A percentile compares a stretch with the other conserved stretches of the same genome.
Evolutionary conservation across 768 basidiomycete species (phyloP).

Genomic region (Phlegmacium glaucopus): DNA sequence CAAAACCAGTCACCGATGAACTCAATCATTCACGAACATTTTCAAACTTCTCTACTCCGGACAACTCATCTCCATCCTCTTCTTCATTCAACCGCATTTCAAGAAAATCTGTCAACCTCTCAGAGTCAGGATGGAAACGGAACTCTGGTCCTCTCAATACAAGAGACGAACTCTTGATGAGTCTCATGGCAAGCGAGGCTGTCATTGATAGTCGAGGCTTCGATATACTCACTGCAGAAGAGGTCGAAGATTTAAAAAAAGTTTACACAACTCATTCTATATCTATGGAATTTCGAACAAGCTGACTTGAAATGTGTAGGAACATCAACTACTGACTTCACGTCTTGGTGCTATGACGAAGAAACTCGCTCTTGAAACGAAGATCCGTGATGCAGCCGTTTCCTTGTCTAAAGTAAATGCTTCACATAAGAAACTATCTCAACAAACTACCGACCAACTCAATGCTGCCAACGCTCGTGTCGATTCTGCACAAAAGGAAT

Average conservation of each 20-base stretch:
- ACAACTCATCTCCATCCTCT: slow-evolving; percentile 32
- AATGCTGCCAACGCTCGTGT: slow-evolving; percentile 73
- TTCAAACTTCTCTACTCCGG: slow-evolving; percentile 2
- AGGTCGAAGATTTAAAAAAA: slow-evolving; percentile 52
- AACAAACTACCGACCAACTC: slow-evolving; percentile 69
- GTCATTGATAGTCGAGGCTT: slow-evolving; percentile 86
- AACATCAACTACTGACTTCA: slow-evolving; percentile 66
- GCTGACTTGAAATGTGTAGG: slow-evolving; percentile 38
- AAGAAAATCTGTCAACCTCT: slow-evolving; percentile 29
- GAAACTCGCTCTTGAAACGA: slow-evolving; percentile 78
- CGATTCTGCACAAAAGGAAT: slow-evolving; percentile 64
- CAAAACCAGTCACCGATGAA: slow-evolving; percentile 21
- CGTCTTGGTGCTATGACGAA: slow-evolving; percentile 64
- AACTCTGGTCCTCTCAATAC: slow-evolving; percentile 47
- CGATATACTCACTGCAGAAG: slow-evolving; percentile 61
- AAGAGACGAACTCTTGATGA: slow-evolving; percentile 83
- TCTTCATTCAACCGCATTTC: slow-evolving; percentile 27
- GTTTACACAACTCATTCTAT: slow-evolving; percentile 19
- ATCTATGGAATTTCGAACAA: not conserved
- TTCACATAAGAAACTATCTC: slow-evolving; percentile 53
- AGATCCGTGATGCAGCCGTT: slow-evolving; percentile 82
- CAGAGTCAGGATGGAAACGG: slow-evolving; percentile 38
- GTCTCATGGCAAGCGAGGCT: slow-evolving; percentile 90
- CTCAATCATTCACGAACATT: slow-evolving; percentile 1
- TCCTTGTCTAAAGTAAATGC: slow-evolving; percentile 70